Conservation (phyloP, 495 filamentous ascomycete species). For the Ramalina intermedia region DNA sequence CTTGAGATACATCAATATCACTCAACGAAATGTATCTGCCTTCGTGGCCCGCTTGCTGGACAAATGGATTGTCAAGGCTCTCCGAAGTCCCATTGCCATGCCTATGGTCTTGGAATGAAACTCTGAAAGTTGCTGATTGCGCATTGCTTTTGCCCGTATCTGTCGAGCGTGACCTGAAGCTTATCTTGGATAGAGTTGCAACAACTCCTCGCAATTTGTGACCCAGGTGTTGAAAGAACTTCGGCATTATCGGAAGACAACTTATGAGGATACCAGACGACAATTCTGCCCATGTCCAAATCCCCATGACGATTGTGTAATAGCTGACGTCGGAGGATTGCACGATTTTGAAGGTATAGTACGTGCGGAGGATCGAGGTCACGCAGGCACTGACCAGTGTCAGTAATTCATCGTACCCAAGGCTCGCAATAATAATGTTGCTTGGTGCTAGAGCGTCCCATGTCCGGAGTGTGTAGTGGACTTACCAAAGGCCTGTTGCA, state of each 20-base stretch:
- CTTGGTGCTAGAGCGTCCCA: background rate
- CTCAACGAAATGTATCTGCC: no score
- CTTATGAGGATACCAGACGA: constrained; percentile 5
- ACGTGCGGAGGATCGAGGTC: constrained; percentile 7
- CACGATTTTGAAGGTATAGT: constrained; percentile 1
- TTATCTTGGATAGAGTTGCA: no score
- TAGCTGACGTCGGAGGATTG: constrained; percentile 2
- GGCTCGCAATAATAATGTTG: background rate
- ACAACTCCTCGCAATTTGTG: background rate
- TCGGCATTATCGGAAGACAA: constrained; percentile 9
- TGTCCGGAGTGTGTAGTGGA: background rate
- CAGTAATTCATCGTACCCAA: background rate
- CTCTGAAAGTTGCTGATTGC: no score
- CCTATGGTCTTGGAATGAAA: no score
- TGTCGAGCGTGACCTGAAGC: no score
- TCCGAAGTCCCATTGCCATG: no score
- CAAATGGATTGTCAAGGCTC: no score
- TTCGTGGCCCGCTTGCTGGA: no score
- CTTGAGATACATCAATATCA: no score
- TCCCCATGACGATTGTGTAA: background rate
- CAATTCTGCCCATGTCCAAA: constrained; percentile 7
- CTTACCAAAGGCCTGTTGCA: constrained; percentile 10
- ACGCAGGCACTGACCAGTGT: constrained; percentile 5
- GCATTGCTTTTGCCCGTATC: no score
- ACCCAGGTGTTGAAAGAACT: constrained; percentile 8